Conservation (phyloP, 2,329 filamentous ascomycete genomes). For the Colletotrichum truncatum region DNA sequence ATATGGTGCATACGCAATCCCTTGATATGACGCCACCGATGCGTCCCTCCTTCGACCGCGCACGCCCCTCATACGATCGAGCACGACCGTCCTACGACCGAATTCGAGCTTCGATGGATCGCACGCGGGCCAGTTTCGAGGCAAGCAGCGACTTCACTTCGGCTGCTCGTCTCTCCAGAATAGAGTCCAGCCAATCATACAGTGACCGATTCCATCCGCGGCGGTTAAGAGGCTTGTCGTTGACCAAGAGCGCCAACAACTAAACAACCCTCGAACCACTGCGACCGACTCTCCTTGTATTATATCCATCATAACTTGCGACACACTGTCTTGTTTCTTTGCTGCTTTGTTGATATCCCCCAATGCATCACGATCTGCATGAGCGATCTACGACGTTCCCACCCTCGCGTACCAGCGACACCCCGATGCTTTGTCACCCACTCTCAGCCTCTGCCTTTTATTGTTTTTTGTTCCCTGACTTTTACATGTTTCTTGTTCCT, state of each 20-base stretch:
- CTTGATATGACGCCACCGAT: conserved; percentile 36
- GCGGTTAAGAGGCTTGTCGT: conserved; percentile 52
- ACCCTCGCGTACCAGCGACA: conserved; percentile 29
- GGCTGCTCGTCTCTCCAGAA: conserved; percentile 82
- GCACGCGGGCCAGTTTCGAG: conserved; percentile 84
- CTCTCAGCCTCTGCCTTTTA: conserved; percentile 30
- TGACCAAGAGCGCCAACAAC: conserved; percentile 50
- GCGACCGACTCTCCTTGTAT: conserved; percentile 33
- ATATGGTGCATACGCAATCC: conserved; percentile 44
- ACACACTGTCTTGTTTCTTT: conserved; percentile 34
- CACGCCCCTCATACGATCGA: conserved; percentile 70
- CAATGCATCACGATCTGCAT: conserved; percentile 58
- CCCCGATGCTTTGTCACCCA: conserved; percentile 27
- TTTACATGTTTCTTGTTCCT: conserved; percentile 32
- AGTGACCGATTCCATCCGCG: conserved; percentile 43
- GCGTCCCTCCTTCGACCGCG: conserved; percentile 33
- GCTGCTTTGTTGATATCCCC: conserved; percentile 44
- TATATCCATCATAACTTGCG: conserved; percentile 33
- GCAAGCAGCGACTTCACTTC: conserved; percentile 91
- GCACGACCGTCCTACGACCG: conserved; percentile 88
- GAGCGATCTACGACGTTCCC: conserved; percentile 54
- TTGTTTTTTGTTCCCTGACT: conserved; percentile 35
- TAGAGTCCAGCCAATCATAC: conserved; percentile 76
- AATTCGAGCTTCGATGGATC: conserved; percentile 87
- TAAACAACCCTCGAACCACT: conserved; percentile 34